Conservation (phyloP, 2,329 filamentous ascomycete genomes). For the Phialophora tarda region DNA sequence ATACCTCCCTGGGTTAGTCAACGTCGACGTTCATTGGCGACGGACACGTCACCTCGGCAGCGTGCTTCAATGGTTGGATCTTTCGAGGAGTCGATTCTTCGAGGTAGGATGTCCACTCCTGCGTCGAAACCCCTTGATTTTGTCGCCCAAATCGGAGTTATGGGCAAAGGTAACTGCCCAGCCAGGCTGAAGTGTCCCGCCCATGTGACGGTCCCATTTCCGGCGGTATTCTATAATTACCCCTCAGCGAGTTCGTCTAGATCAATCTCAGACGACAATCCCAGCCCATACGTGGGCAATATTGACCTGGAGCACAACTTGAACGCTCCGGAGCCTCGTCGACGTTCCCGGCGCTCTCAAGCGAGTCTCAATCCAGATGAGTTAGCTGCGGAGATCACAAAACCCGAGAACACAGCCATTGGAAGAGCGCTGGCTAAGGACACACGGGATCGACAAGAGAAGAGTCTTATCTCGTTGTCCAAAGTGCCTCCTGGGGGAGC, state of each 20-base stretch:
- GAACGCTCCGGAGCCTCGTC: constrained; percentile 48
- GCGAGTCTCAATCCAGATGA: constrained; percentile 33
- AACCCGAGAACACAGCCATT: constrained; percentile 31
- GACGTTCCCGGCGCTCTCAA: constrained; percentile 48
- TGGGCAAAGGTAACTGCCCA: constrained; percentile 89
- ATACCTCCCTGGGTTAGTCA: constrained; percentile 60
- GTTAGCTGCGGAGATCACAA: constrained; percentile 27
- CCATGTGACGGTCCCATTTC: constrained; percentile 88
- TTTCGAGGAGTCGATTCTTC: constrained; percentile 94
- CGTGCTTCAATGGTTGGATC: constrained; percentile 97
- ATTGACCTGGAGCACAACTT: constrained; percentile 88
- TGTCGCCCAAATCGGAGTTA: constrained; percentile 89
- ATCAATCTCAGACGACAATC: constrained; percentile 76
- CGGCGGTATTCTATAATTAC: constrained; percentile 96
- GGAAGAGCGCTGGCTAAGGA: constrained; percentile 48
- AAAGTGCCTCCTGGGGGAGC: constrained; percentile 81
- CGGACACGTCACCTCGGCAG: constrained; percentile 77
- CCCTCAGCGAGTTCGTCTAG: constrained; percentile 68
- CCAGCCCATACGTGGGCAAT: constrained; percentile 93
- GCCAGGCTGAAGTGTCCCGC: constrained; percentile 81
- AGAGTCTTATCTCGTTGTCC: constrained; percentile 61
- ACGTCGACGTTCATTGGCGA: constrained; percentile 71
- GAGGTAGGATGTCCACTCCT: constrained; percentile 94
- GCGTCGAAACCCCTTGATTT: constrained; percentile 93
- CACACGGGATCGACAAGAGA: constrained; percentile 62